Base-by-base conservation (phyloP, 2,329 filamentous ascomycete genomes). In the Furcasterigmium furcatum region DNA sequence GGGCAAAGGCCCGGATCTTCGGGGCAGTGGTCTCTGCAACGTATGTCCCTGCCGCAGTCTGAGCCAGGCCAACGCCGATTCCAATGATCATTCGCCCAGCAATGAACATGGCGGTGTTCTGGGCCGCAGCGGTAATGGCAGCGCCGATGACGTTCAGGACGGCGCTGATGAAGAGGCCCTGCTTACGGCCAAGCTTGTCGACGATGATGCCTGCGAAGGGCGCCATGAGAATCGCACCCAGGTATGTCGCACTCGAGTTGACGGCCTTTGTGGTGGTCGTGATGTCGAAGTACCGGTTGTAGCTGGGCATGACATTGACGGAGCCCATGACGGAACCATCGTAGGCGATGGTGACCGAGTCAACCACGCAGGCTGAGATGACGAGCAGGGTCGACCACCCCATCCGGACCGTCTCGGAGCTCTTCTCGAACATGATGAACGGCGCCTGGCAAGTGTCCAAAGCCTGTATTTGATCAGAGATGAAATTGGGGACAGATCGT, bases 51-150 rank as follows among this genome's bases (percentile, higher is more conserved):
- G 25, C 25, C 8, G 25, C 25, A 8, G 25, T 29, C 13, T 29
- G 25, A 13, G 8, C 25, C 8, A 29, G 25, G 8, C 25, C 25
- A 13, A 29, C 25, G 2, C 71, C 71, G 35, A 70, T 62, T 2
- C 71, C 71, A 19, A 73, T 52, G 12, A 73, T 55, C 9, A 70
- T 62, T 12, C 72, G 59, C 2, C 57, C 63, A 9, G 62, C 52
- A 27, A 68, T 63, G 49, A 72, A 73, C 68, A 72, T 72, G 43
- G 58, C 69, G 9, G 69, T 63, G 46, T 72, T 66, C 46, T 73
- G 68, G 0, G 71, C 64, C 0, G 66, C 66, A 0, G 63, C 62
- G 48, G 73, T 69, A 9, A 74, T 50, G 9, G 69, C 52, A 5
- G 70, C 60, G 1, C 64, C 70, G 16, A 72, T 41, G 20, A 72